Conservation (phyloP, 192 early-diverging fungal species). For the Geosiphon pyriformis region DNA sequence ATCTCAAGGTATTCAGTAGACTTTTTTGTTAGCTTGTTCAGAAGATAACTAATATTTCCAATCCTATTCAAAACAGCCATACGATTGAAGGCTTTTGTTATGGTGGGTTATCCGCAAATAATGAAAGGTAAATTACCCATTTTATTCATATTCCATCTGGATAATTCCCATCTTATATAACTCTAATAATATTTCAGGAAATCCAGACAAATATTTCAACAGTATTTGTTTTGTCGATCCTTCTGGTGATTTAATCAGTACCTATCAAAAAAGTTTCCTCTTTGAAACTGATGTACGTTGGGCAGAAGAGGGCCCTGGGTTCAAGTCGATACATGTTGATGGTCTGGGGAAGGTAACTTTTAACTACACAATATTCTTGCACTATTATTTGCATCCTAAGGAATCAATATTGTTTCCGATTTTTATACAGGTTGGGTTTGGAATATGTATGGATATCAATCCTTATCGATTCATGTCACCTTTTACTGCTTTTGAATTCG, state of each 20-base stretch:
- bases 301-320: slow-evolving; percentile 65
- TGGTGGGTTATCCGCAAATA: slow-evolving; percentile 67
- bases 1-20: slow-evolving; percentile 40
- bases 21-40: neutral
- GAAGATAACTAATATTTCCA: neutral
- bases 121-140: slow-evolving; percentile 19
- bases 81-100: slow-evolving; percentile 48
- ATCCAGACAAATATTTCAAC: slow-evolving; percentile 52
- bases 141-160: neutral
- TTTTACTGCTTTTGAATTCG: slow-evolving; percentile 68
- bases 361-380: neutral
- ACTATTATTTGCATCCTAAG: neutral
- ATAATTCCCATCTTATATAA: neutral
- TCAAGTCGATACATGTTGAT: slow-evolving; percentile 44
- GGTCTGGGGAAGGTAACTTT: slow-evolving; percentile 60
- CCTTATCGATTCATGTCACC: slow-evolving; percentile 62
- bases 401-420: neutral
- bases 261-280: slow-evolving; percentile 69
- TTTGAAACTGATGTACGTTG: slow-evolving; percentile 68
- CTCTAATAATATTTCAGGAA: neutral
- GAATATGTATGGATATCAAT: slow-evolving; percentile 85
- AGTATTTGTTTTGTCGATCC: slow-evolving; percentile 54
- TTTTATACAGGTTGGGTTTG: slow-evolving; percentile 65
- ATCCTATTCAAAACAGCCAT: slow-evolving; percentile 35
- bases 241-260: slow-evolving; percentile 39